These are phyloP conservation scores for slime mould (Dictyostelium discoideum) DNA, from an alignment of 78 protist species.

Conservation along the genomic window DNA sequence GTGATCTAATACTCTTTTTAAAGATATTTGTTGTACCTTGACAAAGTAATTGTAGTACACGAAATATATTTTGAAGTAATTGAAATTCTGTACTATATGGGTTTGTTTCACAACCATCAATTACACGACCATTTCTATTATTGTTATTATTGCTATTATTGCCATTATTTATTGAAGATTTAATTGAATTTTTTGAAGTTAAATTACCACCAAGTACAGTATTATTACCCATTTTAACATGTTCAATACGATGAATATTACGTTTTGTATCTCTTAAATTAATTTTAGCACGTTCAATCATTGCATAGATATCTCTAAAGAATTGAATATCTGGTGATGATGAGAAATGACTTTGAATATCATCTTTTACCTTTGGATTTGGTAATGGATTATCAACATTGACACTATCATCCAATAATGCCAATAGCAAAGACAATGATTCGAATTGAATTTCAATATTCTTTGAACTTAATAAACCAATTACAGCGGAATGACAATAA, in stretches of 20 bases:
- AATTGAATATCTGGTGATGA: slow-evolving; percentile 73
- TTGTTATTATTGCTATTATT: not conserved
- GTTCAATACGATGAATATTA: slow-evolving; percentile 32
- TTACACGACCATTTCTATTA: not conserved
- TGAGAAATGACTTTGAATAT: slow-evolving; percentile 49
- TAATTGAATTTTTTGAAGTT: not conserved
- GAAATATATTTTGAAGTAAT: slow-evolving; percentile 35
- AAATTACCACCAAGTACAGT: not conserved
- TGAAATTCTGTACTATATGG: slow-evolving; percentile 61
- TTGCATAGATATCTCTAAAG: slow-evolving; percentile 40
- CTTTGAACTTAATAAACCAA: slow-evolving; percentile 40
- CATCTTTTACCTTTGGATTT: slow-evolving; percentile 45
- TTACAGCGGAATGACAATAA: slow-evolving; percentile 61
- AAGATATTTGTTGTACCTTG: slow-evolving; percentile 65
- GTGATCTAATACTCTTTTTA: slow-evolving; percentile 45
- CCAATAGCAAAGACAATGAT: slow-evolving; percentile 22
- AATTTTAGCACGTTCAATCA: slow-evolving; percentile 72
- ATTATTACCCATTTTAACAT: not conserved
- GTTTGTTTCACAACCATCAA: not conserved
- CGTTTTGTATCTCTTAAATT: slow-evolving; percentile 53
- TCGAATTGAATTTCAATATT: slow-evolving; percentile 28
- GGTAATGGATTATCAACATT: slow-evolving; percentile 19
- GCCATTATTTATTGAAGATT: not conserved
- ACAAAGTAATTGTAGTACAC: slow-evolving; percentile 61
- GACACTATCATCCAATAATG: slow-evolving; percentile 15